These are phyloP conservation scores for Nitzschia inconspicua DNA, from an alignment of 108 stramenopile species.

Conservation along the genomic window DNA sequence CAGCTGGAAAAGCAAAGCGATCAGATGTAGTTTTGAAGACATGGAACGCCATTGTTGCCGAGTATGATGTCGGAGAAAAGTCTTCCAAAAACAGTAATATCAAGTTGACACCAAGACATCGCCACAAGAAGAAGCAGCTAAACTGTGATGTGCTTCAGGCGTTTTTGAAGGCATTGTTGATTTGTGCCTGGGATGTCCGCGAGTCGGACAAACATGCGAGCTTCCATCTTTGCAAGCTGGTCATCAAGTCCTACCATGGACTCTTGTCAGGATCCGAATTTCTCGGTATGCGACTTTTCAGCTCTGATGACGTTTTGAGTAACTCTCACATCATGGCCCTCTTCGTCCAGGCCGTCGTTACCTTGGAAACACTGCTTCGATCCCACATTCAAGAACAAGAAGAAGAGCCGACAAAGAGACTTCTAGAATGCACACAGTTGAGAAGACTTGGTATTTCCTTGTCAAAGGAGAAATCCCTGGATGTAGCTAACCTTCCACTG, in stretches of 20 bases:
- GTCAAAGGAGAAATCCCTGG: too few relatives aligned
- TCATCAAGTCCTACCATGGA: constrained; percentile 18
- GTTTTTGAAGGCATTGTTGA: constrained; percentile 7
- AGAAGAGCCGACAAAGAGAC: too few relatives aligned
- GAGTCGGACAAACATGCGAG: constrained; percentile 15
- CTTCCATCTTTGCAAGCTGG: constrained; percentile 11
- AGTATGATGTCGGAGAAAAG: background rate
- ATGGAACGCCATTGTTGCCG: constrained; percentile 53
- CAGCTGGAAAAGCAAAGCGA: constrained; percentile 51
- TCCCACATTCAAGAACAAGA: too few relatives aligned
- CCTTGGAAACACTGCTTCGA: constrained; percentile 8
- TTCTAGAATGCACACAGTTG: too few relatives aligned
- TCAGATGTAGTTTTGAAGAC: constrained; percentile 50
- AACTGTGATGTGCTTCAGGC: background rate
- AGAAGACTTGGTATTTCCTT: too few relatives aligned
- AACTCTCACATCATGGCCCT: constrained; percentile 18
- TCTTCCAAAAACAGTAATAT: too few relatives aligned
- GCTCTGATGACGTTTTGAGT: constrained; percentile 1
- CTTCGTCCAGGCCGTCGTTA: constrained; percentile 22
- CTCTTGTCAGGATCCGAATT: constrained; percentile 4
- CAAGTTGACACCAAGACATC: background rate
- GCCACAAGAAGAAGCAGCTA: background rate
- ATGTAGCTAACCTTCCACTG: too few relatives aligned
- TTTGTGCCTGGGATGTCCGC: constrained; percentile 5
- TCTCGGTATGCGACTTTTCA: constrained; percentile 13